Conservation (phyloP, 768 basidiomycete species). For the Lanmaoa rubissima region DNA sequence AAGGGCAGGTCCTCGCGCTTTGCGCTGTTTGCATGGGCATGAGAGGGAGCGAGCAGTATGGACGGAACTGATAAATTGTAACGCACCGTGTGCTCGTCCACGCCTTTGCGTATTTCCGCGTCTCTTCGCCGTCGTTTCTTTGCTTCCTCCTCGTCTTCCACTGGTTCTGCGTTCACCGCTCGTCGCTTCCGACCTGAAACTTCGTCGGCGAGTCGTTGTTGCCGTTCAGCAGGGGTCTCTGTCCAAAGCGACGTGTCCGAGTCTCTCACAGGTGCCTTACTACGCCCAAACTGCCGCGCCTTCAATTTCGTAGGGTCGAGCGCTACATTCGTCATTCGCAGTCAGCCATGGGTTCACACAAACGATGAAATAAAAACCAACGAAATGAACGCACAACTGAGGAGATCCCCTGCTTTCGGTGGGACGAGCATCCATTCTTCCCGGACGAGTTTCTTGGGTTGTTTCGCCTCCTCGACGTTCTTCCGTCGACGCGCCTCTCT, state of each 20-base stretch:
- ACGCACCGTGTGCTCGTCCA: slow-evolving; percentile 79
- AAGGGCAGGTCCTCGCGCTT: slow-evolving; percentile 51
- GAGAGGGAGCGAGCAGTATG: not conserved
- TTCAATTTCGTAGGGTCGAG: slow-evolving; percentile 86
- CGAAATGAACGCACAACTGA: slow-evolving; percentile 60
- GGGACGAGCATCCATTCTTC: slow-evolving; percentile 99
- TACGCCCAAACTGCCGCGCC: slow-evolving; percentile 74
- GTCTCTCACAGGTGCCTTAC: slow-evolving; percentile 39
- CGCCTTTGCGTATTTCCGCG: slow-evolving; percentile 64
- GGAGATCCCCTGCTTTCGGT: slow-evolving; percentile 75
- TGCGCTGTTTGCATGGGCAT: slow-evolving; percentile 33
- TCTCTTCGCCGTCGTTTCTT: slow-evolving; percentile 62
- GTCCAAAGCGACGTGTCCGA: slow-evolving; percentile 84
- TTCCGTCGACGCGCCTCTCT: slow-evolving; percentile 76
- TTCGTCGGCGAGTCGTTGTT: slow-evolving; percentile 91
- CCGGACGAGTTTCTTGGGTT: slow-evolving; percentile 75
- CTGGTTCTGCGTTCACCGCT: slow-evolving; percentile 51
- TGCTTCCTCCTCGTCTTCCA: slow-evolving; percentile 36
- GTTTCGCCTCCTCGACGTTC: slow-evolving; percentile 72
- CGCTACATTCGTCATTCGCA: slow-evolving; percentile 40
- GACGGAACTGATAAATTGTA: not conserved
- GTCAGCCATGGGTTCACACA: not conserved
- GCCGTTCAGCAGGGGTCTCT: slow-evolving; percentile 91
- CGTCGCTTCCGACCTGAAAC: slow-evolving; percentile 87
- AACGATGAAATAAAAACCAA: too few species aligned